These are phyloP conservation scores for Diaporthe sp. DNA, from an alignment of 2,329 filamentous ascomycete genomes.

Conservation along the genomic window DNA sequence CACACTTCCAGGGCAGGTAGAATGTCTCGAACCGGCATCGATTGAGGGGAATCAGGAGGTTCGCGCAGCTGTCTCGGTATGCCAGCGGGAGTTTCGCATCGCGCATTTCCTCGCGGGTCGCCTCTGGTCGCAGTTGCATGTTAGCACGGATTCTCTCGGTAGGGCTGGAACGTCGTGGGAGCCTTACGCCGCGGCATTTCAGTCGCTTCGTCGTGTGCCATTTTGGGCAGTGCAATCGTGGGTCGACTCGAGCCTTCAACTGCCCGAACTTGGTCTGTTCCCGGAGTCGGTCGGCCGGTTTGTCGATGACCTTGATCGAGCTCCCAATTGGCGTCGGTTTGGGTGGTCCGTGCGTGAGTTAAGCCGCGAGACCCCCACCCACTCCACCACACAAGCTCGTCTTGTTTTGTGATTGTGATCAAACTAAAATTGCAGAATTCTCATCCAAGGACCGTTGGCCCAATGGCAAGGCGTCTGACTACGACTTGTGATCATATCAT, in stretches of 20 bases:
- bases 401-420: background rate
- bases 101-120: constrained; percentile 92
- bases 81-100: constrained; percentile 87
- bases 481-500: constrained; percentile 40
- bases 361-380: background rate
- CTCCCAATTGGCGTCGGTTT: constrained; percentile 19
- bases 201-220: constrained; percentile 34
- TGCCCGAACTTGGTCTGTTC: constrained; percentile 34
- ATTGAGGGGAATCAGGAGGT: constrained; percentile 95
- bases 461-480: constrained; percentile 57
- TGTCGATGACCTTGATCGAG: constrained; percentile 11
- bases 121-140: constrained; percentile 60
- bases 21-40: constrained; percentile 91
- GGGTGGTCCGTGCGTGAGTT: background rate
- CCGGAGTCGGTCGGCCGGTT: background rate
- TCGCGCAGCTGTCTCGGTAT: constrained; percentile 96
- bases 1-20: constrained; percentile 98
- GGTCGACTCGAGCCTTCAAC: constrained; percentile 39
- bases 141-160: constrained; percentile 4
- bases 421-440: background rate
- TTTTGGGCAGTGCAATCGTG: constrained; percentile 40
- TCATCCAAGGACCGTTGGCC: constrained; percentile 41
- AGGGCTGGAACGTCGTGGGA: background rate
- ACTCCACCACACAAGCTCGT: background rate
- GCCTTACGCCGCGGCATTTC: constrained; percentile 32